Conservation (phyloP, 441 rosid species). For the Metrosideros polymorpha region DNA sequence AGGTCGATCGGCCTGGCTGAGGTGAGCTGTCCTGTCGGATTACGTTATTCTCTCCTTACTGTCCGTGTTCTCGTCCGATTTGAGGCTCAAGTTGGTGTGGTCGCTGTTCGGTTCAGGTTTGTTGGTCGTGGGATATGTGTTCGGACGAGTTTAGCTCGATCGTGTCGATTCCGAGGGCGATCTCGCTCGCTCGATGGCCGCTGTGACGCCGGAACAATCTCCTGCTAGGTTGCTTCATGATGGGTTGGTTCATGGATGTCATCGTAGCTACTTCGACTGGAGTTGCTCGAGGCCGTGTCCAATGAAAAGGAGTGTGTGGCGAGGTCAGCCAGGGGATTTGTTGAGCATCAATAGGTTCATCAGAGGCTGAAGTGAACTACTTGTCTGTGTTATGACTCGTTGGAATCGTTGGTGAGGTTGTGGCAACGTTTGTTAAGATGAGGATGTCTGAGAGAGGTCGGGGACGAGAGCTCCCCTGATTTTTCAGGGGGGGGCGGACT, state of each 20-base stretch:
- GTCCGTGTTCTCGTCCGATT: neutral
- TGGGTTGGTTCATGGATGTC: neutral
- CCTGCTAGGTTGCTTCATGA: neutral
- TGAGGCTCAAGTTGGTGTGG: neutral
- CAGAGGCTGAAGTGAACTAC: neutral
- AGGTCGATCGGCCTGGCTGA: neutral
- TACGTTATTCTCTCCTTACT: neutral
- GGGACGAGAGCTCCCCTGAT: slow-evolving; percentile 23
- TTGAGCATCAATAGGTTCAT: neutral
- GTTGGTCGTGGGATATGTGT: neutral
- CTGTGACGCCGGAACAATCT: neutral
- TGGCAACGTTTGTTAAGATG: neutral
- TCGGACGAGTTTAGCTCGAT: neutral
- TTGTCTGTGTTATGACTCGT: neutral
- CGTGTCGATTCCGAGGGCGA: neutral
- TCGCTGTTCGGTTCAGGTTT: neutral
- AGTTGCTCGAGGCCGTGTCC: neutral
- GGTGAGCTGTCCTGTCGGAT: neutral
- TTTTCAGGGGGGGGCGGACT: neutral
- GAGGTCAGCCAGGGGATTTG: neutral
- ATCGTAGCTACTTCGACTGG: neutral
- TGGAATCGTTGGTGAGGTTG: neutral
- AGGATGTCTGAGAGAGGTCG: neutral
- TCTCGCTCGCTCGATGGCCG: neutral
- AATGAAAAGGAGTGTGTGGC: neutral